Base-by-base conservation (phyloP, 2,329 filamentous ascomycete species). In the Stenocarpella maydis region DNA sequence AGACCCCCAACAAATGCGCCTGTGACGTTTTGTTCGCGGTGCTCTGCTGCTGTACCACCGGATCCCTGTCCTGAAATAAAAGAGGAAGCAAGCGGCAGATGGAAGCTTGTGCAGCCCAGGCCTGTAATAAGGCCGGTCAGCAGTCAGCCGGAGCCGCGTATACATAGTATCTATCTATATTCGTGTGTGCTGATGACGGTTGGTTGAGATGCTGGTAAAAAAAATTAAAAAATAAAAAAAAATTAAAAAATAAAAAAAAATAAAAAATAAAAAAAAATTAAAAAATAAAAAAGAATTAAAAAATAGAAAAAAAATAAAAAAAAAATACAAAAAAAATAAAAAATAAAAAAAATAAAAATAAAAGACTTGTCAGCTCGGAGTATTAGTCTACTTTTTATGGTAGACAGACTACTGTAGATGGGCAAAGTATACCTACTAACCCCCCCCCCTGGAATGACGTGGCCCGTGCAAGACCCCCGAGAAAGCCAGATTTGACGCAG, bases 361-460 rank as follows among this genome's bases (percentile, higher is more conserved):
- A n/a, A n/a, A n/a, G n/a, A n/a, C 31, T 34, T 9, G 6, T 61
- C 55, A 61, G 39, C 55, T 31, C 55, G 55, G 55, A 24, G 41
- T 43, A 34, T 61, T 61, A 45, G 52, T 55, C 52, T 47, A 9
- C n/a, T n/a, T n/a, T n/a, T n/a, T n/a, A n/a, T n/a, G n/a, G n/a
- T n/a, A n/a, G n/a, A n/a, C n/a, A n/a, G n/a, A n/a, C n/a, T n/a
- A n/a, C n/a, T n/a, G n/a, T n/a, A n/a, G n/a, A n/a, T n/a, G n/a
- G n/a, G n/a, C n/a, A n/a, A n/a, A n/a, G n/a, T n/a, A n/a, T n/a
- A n/a, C n/a, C n/a, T n/a, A n/a, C n/a, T n/a, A n/a, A n/a, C n/a
- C n/a, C n/a, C n/a, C n/a, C 58, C 43, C 37, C 58, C 58, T 63
- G 58, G 58, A 63, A 63, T 63, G 58, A 63, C 58, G 58, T 63